phyloP scores from a whole-genome alignment of 1,284 basidiomycete genomes.

The Cutaneotrichosporon sp. region DNA sequence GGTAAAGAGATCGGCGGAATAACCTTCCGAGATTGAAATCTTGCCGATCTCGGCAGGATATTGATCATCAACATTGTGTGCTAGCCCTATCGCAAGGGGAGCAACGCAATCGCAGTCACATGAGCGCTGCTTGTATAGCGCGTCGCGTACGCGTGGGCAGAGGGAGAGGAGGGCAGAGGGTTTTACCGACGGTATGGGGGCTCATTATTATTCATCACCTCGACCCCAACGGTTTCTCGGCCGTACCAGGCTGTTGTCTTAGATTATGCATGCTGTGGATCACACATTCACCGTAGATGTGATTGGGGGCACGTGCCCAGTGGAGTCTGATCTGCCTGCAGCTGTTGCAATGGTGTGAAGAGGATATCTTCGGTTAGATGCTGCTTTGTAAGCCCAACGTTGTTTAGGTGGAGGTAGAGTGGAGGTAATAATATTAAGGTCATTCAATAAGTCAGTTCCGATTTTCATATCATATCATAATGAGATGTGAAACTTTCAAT shows the following conservation, averaged over 20 bases:
- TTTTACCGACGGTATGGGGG: not conserved
- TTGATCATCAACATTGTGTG: not conserved
- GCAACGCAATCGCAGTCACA: not conserved
- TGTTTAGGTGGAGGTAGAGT: conserved; percentile 6
- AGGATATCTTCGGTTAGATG: not conserved
- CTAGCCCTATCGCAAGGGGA: too few species aligned
- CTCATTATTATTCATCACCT: not conserved
- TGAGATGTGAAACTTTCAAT: too few species aligned
- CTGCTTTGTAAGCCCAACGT: not conserved
- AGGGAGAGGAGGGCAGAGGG: too few species aligned
- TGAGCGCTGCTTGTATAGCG: too few species aligned
- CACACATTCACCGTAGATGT: not conserved
- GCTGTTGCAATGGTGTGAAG: not conserved
- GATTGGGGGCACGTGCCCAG: not conserved
- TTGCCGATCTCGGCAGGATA: not conserved
- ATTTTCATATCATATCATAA: too few species aligned
- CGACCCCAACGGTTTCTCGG: not conserved
- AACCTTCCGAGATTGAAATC: too few species aligned
- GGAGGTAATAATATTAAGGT: too few species aligned
- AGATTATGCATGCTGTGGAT: not conserved
- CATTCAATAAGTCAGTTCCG: too few species aligned
- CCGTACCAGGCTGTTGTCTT: not conserved
- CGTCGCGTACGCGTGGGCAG: too few species aligned
- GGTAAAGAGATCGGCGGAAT: not conserved
- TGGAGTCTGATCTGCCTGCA: not conserved